phyloP scores from a whole-genome alignment of 2,329 filamentous ascomycete genomes.

The Arthrobotrys conoides region DNA sequence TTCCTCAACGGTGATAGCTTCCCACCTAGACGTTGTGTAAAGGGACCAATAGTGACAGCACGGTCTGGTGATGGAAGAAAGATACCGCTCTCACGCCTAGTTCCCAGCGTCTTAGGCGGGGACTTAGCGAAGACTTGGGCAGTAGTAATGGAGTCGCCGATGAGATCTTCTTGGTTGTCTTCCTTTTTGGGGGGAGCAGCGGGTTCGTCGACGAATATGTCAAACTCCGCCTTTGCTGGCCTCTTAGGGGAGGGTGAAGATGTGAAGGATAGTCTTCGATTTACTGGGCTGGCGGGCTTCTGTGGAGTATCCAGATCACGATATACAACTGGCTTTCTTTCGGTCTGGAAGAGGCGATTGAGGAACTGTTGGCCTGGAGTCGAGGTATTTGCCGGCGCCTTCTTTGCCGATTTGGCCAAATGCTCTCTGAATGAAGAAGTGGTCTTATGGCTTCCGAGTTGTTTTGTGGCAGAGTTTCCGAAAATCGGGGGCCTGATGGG shows the following conservation, averaged over 20 bases:
- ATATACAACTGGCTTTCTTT: neutral
- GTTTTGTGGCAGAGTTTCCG: neutral
- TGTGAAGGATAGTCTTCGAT: slow-evolving; percentile 40
- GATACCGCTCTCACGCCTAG: slow-evolving; percentile 47
- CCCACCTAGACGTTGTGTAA: slow-evolving; percentile 34
- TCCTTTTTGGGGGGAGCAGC: neutral
- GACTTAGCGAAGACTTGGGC: slow-evolving; percentile 51
- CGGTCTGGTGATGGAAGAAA: slow-evolving; percentile 51
- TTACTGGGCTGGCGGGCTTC: slow-evolving; percentile 10
- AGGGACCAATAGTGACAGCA: slow-evolving; percentile 52
- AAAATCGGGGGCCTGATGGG: neutral
- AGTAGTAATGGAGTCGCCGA: slow-evolving; percentile 44
- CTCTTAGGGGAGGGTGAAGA: slow-evolving; percentile 2
- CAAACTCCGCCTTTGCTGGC: slow-evolving; percentile 40
- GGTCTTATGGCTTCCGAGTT: neutral
- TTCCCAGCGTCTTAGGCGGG: slow-evolving; percentile 48
- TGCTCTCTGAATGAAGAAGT: neutral
- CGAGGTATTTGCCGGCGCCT: neutral
- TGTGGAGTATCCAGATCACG: neutral
- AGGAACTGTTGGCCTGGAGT: neutral
- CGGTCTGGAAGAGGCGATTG: slow-evolving; percentile 20
- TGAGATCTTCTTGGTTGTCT: neutral
- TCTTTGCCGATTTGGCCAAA: neutral
- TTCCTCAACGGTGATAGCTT: slow-evolving; percentile 39
- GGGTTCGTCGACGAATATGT: slow-evolving; percentile 50